Base-by-base conservation (phyloP, 257 asterid species). In the Ophiorrhiza pumila region DNA sequence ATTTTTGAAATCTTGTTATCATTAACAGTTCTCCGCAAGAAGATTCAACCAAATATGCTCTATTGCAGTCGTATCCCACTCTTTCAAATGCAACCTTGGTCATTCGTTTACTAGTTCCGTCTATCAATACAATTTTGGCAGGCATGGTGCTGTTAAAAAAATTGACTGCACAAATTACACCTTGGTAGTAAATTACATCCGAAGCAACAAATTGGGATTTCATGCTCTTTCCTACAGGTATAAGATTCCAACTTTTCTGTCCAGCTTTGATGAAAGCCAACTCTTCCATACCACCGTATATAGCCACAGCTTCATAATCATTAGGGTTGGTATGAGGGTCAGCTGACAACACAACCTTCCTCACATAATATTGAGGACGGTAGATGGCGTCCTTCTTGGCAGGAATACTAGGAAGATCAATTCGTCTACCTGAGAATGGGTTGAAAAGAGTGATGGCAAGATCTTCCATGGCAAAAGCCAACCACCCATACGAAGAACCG, bases 21-120 rank as follows among this genome's bases (percentile, higher is more conserved):
- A 34, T 1, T 23, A 15, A 35, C 18, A 62, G 34, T 62, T 62
- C 46, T 37, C 27, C 67, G 18, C 29, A 15, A 4, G 29, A 35
- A 13, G 67, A 62, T 62, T 62, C 67, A 62, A 62, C 67, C 29
- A 62, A 62, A 37, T 62, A 35, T 17, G 68, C 15, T 17, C 5
- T 0, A 20, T 17, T 6, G 12, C 25, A 20, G 13, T 3, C 27
- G 0, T 62, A n/a, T n/a, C n/a, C 4, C 7, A 1, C 5, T 2
- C 2, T 37, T 14, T 29, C 3, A 5, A 1, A 11, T 18, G 12
- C 43, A 6, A 34, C 14, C 6, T 0, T 62, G 18, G 13, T 35
- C 18, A 22, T 17, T 18, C 1, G 5, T 1, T 18, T 18, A 11
- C 25, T 15, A 0, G 45, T 27, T 2, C 11, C 15, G 13, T 27